Evolutionary conservation across 106 monocot genomes (phyloP).

Genomic region (Dioscorea dumetorum): DNA sequence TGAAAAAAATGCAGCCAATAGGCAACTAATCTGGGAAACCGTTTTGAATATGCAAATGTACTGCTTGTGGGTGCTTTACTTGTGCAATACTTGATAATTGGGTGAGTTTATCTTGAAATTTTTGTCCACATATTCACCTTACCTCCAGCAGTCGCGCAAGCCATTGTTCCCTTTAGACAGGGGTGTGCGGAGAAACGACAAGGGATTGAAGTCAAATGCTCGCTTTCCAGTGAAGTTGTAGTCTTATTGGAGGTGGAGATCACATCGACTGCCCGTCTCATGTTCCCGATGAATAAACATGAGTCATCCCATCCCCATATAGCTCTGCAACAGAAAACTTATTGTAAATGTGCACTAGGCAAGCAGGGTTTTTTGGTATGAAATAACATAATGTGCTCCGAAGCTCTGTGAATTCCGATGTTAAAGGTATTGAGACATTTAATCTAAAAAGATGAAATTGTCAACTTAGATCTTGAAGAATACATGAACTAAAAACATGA

Average conservation of each 20-base stretch:
- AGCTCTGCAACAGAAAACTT: constrained; percentile 35
- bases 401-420: no score
- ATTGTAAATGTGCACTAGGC: background rate
- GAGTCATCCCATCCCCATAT: constrained; percentile 96
- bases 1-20: no score
- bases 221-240: constrained; percentile 29
- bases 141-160: constrained; percentile 53
- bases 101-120: background rate
- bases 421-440: no score
- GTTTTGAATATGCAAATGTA: no score
- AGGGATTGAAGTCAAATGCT: constrained; percentile 61
- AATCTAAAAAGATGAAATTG: no score
- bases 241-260: constrained; percentile 34
- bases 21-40: no score
- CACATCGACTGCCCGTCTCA: constrained; percentile 60
- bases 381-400: no score
- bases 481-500: constrained; percentile 30
- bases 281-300: constrained; percentile 60
- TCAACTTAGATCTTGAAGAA: no score
- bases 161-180: constrained; percentile 44
- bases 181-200: constrained; percentile 64
- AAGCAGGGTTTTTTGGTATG: no score
- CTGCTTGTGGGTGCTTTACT: no score
- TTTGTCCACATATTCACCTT: constrained; percentile 73
- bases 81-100: no score